Percentiles rank a stretch among this genome's conserved stretches.
These are phyloP conservation scores for Solanum pinnatisectum DNA, from an alignment of 257 asterid genomes.

Conservation along the genomic window DNA sequence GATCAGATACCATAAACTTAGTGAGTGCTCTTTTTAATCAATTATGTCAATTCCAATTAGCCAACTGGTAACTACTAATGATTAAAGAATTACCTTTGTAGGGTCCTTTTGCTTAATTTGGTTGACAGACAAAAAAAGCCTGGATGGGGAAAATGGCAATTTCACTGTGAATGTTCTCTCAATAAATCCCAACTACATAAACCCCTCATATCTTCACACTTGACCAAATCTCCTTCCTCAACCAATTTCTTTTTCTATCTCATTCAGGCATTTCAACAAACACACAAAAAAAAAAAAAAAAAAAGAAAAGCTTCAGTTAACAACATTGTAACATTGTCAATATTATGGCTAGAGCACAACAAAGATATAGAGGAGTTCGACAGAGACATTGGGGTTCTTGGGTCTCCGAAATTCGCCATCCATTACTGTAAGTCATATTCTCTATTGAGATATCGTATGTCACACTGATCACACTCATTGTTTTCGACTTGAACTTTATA, in stretches of 20 bases:
- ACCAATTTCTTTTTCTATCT: not conserved
- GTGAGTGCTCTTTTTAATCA: not conserved
- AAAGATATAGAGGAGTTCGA: constrained; percentile 80
- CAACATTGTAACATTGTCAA: not conserved
- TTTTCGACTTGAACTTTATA: not conserved
- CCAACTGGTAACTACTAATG: constrained; percentile 35
- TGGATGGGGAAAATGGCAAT: not conserved
- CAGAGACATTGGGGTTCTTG: constrained; percentile 98
- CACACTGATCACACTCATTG: not conserved
- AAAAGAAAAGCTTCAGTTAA: not conserved
- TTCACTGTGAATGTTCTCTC: not conserved
- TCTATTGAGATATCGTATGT: not conserved
- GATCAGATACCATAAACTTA: not conserved
- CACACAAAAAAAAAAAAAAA: not conserved
- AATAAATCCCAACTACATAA: constrained; percentile 3
- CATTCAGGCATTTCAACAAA: not conserved
- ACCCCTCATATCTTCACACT: not conserved
- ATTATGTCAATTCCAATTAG: constrained; percentile 9
- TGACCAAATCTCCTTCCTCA: not conserved
- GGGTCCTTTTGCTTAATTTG: constrained; percentile 28
- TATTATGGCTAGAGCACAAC: constrained; percentile 55
- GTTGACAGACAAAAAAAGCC: constrained; percentile 14
- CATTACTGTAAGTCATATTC: constrained; percentile 38
- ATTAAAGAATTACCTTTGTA: not conserved
- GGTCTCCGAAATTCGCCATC: constrained; percentile 98